phyloP scores from a whole-genome alignment of 73 alveolate species.

The Paramecium sonneborni region DNA sequence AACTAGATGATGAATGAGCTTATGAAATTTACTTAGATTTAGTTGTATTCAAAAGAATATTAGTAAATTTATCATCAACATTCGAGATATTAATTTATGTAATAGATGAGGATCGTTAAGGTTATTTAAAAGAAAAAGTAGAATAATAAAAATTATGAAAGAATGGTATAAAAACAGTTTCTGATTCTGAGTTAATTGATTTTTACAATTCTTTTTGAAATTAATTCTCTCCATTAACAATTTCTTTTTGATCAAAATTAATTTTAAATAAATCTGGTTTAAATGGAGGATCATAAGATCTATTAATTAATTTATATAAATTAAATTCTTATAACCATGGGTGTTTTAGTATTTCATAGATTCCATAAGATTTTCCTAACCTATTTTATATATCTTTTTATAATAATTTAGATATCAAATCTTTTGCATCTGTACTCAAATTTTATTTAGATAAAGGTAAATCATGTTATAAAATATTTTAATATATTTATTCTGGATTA shows the following conservation, averaged over 20 bases:
- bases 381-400: conserved; percentile 84
- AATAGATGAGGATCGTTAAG: conserved; percentile 43
- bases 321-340: conserved; percentile 59
- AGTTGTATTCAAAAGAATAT: neutral
- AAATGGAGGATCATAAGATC: conserved; percentile 61
- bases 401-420: conserved; percentile 74
- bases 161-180: conserved; percentile 3
- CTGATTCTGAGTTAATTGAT: neutral
- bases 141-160: conserved; percentile 20
- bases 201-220: conserved; percentile 41
- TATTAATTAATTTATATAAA: conserved; percentile 31
- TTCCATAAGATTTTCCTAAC: conserved; percentile 77
- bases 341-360: conserved; percentile 64
- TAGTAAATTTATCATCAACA: conserved; percentile 32
- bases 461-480: conserved; percentile 64
- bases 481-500: conserved; percentile 65
- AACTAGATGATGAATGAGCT: conserved; percentile 9
- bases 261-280: conserved; percentile 62
- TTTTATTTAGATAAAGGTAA: conserved; percentile 20
- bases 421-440: conserved; percentile 68
- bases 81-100: conserved; percentile 6
- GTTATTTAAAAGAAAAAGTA: neutral
- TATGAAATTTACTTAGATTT: neutral
- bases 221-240: conserved; percentile 48
- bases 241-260: conserved; percentile 60